These are phyloP conservation scores for Hypoxylon sp. DNA, from an alignment of 2,329 filamentous ascomycete species.

Conservation along the genomic window DNA sequence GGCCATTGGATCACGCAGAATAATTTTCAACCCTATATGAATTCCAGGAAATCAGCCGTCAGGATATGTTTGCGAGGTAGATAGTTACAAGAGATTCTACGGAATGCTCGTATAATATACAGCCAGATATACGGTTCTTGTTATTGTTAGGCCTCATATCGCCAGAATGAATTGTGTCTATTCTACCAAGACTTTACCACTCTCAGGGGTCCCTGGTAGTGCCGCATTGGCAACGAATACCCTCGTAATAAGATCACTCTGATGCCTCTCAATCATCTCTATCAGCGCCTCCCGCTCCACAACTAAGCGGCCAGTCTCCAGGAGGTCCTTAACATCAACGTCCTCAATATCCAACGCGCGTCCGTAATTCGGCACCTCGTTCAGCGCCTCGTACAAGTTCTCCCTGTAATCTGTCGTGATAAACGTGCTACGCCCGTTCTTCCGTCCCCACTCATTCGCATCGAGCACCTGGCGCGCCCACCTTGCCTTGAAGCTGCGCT, in stretches of 20 bases:
- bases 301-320: constrained; percentile 87
- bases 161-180: constrained; percentile 34
- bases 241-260: constrained; percentile 73
- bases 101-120: constrained; percentile 31
- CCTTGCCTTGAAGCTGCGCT: constrained; percentile 71
- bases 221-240: constrained; percentile 61
- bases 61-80: constrained; percentile 2
- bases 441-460: constrained; percentile 77
- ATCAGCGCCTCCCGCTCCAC: constrained; percentile 87
- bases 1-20: background rate
- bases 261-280: constrained; percentile 79
- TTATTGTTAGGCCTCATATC: background rate
- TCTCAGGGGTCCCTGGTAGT: constrained; percentile 42
- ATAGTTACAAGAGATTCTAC: constrained; percentile 25
- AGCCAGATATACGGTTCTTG: constrained; percentile 20
- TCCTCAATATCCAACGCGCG: constrained; percentile 79
- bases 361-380: constrained; percentile 75
- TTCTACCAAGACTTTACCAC: constrained; percentile 52
- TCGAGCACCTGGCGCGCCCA: constrained; percentile 79
- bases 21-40: background rate
- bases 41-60: background rate
- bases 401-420: constrained; percentile 75
- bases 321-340: constrained; percentile 94
- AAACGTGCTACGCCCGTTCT: constrained; percentile 79
- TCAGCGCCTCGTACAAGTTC: constrained; percentile 77